Base-by-base conservation (phyloP, 2,329 filamentous ascomycete genomes). In the Fusarium compactum region DNA sequence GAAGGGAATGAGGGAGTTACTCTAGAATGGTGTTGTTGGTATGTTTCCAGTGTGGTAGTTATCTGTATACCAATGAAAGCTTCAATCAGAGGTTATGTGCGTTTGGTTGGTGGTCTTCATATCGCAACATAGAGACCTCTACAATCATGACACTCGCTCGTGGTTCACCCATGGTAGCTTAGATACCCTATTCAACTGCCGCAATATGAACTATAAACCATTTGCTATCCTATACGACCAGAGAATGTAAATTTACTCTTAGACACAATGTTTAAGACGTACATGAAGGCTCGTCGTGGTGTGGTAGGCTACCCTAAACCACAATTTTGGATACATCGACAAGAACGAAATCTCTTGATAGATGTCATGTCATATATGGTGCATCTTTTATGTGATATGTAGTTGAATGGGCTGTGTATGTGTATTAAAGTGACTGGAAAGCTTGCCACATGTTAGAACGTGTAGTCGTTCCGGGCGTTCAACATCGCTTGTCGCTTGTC, bases 261-360 rank as follows among this genome's bases (percentile, higher is more conserved):
- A 20, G 10, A 22, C 10, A 18, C 4, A 32, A 41, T 50, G 18
- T 14, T 14, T 14, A 32, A 32, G 22, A 41, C 22, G 10, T 10
- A 24, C 18, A 16, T 44, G 14, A 18, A 30, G 22, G 16, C 24
- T 20, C 14, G 34, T 24, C 14, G 15, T 38, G 15, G 18, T 44
- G 25, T 34, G 4, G 16, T 20, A 6, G n/a, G 14, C 54, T 65
- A 65, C 62, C 61, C 62, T 66, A 22, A 24, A 61, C 22, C 38
- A 29, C 18, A 14, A 24, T 29, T 20, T 51, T 15, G 29, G 22
- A 18, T 12, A 30, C 4, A 25, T 9, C 18, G 16, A 24, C n/a
- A 44, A 4, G 10, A 29, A 27, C 27, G 6, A 7, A 11, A 6
- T 22, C 34, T 18, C 18, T 15, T 11, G 10, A 22, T 18, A 29